Evolutionary conservation across 2,329 filamentous ascomycete genomes (phyloP), one percentile per base, ranked within the genome.

Genomic region (Nothophoma quercina): DNA sequence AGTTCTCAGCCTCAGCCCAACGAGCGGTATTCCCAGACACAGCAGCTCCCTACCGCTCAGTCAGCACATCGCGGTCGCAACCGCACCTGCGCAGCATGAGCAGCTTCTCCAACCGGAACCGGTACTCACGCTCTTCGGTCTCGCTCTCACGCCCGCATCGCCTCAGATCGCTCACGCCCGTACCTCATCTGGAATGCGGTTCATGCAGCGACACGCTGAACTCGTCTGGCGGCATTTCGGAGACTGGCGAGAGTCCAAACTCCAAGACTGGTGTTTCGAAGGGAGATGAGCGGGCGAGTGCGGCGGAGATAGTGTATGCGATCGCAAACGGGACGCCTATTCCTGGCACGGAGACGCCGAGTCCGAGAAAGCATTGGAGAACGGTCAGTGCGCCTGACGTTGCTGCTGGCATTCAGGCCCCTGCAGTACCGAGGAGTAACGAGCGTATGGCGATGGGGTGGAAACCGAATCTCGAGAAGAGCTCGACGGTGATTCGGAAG

Each of bases 1-100:
- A 66, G 30, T 68, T 65, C 42, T 62, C 70, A n/a, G 63, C 66
- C 18, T 74, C 71, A 2, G 60, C 66, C 25, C 72, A 65, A 65
- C 63, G 65, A 5, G 71, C 71, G 5, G 51, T 72, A 2, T 68
- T 72, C 35, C 71, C 72, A 4, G 41, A 59, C 4, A 47, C 57
- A 5, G 57, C 62, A 12, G 52, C 60, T 1, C 57, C 61, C 3
- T 49, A 65, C 28, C 39, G 56, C 7, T 49, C 53, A 18, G n/a
- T 52, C 22, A 44, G 51, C 13, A 39, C 57, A 13, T 65, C 64
- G 7, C 64, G 59, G 13, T 69, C 68, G 5, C 41, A 64, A 16
- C 48, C 63, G 2, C 54, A 68, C 25, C 47, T 64, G 7, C 60
- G 56, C 15, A 54, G 34, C 23, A 36, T 50, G 35, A 62, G 41